These are phyloP conservation scores for Penicillium silybi DNA, from an alignment of 495 filamentous ascomycete species.

Conservation along the genomic window DNA sequence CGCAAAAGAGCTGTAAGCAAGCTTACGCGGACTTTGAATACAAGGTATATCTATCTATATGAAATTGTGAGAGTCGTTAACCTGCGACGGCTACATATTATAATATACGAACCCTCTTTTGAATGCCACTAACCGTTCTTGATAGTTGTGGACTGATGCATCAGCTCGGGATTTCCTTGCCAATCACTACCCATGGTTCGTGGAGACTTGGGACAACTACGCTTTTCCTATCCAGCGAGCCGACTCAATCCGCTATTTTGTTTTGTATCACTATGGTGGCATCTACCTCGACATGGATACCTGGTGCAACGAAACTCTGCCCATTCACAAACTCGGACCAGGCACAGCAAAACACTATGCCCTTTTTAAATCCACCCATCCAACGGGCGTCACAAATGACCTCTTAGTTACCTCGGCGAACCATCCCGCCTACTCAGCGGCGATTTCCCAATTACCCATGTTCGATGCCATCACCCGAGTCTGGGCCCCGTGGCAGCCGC, in stretches of 20 bases:
- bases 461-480: background rate
- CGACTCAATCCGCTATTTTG: conserved; percentile 68
- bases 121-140: background rate
- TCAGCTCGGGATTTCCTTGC: conserved; percentile 49
- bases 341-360: background rate
- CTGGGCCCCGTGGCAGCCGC: conserved; percentile 7
- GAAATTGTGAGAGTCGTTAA: no score
- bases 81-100: no score
- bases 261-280: conserved; percentile 63
- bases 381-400: conserved; percentile 7
- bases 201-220: conserved; percentile 62
- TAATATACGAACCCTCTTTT: no score
- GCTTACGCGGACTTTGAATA: conserved; percentile 11
- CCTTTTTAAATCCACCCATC: conserved; percentile 5
- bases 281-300: conserved; percentile 69
- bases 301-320: conserved; percentile 1
- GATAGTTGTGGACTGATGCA: conserved; percentile 15
- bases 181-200: conserved; percentile 62
- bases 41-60: background rate
- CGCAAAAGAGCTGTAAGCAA: conserved; percentile 8
- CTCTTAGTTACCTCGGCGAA: background rate
- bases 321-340: background rate
- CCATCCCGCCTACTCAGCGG: conserved; percentile 3
- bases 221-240: conserved; percentile 64
- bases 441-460: background rate